A percentile compares a stretch with the other conserved stretches of the same genome.
Evolutionary conservation across 768 basidiomycete genomes (phyloP).

Genomic region (Podaxis pistillaris): DNA sequence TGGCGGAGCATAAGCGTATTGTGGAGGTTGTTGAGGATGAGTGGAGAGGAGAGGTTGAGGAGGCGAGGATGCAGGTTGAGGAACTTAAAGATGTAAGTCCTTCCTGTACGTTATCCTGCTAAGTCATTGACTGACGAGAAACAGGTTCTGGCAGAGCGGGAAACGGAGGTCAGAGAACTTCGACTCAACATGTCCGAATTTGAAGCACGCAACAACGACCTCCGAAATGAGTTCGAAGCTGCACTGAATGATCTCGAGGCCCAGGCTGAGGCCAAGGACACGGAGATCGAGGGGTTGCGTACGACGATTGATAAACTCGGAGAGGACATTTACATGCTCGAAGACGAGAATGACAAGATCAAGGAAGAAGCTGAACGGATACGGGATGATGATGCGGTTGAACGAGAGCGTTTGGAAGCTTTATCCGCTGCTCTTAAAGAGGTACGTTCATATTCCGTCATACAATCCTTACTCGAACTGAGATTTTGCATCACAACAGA

Average conservation of each 20-base stretch:
- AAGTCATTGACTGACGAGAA: neutral
- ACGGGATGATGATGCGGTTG: slow-evolving; percentile 73
- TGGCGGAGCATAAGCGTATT: slow-evolving; percentile 70
- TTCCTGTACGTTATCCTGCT: neutral
- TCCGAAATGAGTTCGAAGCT: slow-evolving; percentile 73
- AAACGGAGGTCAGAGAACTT: slow-evolving; percentile 74
- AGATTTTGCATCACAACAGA: slow-evolving; percentile 40
- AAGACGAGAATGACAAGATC: slow-evolving; percentile 62
- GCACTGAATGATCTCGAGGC: slow-evolving; percentile 74
- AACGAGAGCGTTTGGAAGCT: slow-evolving; percentile 64
- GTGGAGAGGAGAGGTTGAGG: slow-evolving; percentile 87
- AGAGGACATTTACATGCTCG: slow-evolving; percentile 78
- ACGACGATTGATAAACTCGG: slow-evolving; percentile 79
- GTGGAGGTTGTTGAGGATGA: slow-evolving; percentile 76
- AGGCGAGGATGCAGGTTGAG: slow-evolving; percentile 73
- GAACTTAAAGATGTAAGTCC: slow-evolving; percentile 69
- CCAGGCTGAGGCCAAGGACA: slow-evolving; percentile 78
- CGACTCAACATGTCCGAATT: slow-evolving; percentile 73
- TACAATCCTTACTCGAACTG: neutral
- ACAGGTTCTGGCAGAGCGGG: slow-evolving; percentile 75
- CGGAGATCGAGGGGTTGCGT: slow-evolving; percentile 70
- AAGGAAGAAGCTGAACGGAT: slow-evolving; percentile 24
- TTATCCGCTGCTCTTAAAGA: slow-evolving; percentile 79
- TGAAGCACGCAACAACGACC: slow-evolving; percentile 66
- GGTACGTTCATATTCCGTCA: slow-evolving; percentile 36